Evolutionary conservation across 2,329 filamentous ascomycete species (phyloP), one percentile per base, ranked within the genome.

Genomic region (Diaporthe citri): DNA sequence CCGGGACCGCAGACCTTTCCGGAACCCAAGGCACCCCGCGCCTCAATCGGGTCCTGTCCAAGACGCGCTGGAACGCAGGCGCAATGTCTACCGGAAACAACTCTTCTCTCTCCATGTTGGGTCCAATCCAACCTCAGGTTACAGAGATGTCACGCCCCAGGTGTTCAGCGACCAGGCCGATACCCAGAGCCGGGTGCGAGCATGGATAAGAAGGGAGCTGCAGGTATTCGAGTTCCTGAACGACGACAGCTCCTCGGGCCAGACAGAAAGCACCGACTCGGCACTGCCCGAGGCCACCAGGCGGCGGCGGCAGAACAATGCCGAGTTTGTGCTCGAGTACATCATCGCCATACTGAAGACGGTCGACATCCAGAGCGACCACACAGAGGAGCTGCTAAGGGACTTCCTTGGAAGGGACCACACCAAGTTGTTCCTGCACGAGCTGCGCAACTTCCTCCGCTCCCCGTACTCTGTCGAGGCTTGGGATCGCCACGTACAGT

Each of bases 311-410:
- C 72, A 74, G 51, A 92, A 90, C 78, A 96, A 96, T 79, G 90
- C 93, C 10, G 95, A 97, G 80, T 97, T 96, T 77, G 83, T 98
- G 15, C 88, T 98, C 13, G 94, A 97, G 80, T 98, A 97, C 82
- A 91, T 97, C 71, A 85, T 98, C 55, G 93, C 93, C 13, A 93
- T 98, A 31, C 84, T 98, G 75, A 96, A 94, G 82, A 94, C 92
- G 0, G 91, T 97, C 22, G 95, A 98, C 80, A 88, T 96, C 6
- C 95, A 95, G 83, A 89, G 89, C 52, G 95, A 95, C 0, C 91
- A 94, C 79, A 95, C 95, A 0, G 94, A 97, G 81, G 91, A 94
- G 56, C 89, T 98, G 84, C 82, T 98, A 51, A 86, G 90, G 31
- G 94, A 97, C 66, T 97, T 95, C 77, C 80, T 98, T 5, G 95